Conservation (phyloP, 1,139 yeast species). For the Wickerhamiella infanticola region DNA sequence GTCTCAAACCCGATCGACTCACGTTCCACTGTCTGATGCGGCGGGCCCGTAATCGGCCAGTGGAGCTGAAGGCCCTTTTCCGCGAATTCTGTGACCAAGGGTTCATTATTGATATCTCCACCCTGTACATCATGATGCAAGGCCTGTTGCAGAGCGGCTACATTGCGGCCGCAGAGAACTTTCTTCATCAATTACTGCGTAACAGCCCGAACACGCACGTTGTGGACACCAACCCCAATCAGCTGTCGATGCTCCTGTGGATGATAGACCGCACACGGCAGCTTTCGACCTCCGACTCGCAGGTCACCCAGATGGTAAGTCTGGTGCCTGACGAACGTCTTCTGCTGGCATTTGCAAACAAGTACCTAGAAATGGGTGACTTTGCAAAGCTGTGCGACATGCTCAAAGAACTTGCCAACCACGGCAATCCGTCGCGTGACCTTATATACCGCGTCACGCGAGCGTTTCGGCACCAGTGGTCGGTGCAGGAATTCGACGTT, state of each 20-base stretch:
- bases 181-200: neutral
- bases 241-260: neutral
- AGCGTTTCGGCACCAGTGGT: slow-evolving; percentile 1
- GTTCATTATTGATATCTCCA: neutral
- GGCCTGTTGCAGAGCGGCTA: neutral
- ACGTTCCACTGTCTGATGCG: slow-evolving; percentile 4
- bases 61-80: neutral
- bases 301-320: neutral
- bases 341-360: neutral
- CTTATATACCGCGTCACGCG: neutral
- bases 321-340: slow-evolving; percentile 1
- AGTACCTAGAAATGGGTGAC: neutral
- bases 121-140: neutral
- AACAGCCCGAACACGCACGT: neutral
- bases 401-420: slow-evolving; percentile 4
- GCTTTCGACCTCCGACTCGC: neutral
- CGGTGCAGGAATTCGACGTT: neutral
- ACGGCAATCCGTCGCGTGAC: slow-evolving; percentile 2
- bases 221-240: neutral
- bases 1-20: slow-evolving; percentile 5
- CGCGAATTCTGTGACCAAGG: neutral
- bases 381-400: slow-evolving; percentile 1
- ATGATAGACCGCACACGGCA: neutral
- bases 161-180: neutral
- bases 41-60: neutral